Percentiles rank a stretch among this genome's conserved stretches.
Evolutionary conservation across 2,329 filamentous ascomycete genomes (phyloP).

Genomic region (Juglanconis sp.): DNA sequence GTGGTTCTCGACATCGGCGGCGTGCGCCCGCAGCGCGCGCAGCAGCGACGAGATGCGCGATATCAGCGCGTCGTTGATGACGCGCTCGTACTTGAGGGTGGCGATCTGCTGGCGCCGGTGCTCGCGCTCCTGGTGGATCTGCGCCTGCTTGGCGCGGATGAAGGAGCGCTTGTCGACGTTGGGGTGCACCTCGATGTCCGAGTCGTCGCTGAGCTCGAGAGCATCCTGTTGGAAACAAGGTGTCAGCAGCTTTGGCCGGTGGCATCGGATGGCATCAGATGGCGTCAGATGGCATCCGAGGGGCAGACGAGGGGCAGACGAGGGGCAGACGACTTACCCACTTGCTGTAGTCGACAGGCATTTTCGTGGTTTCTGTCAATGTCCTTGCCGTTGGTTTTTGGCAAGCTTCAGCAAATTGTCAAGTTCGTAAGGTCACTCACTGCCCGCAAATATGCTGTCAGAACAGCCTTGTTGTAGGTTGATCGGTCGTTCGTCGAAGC

Average conservation of each 20-base stretch:
- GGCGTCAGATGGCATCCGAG: too few species aligned
- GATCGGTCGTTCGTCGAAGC: background rate
- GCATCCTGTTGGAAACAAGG: conserved; percentile 59
- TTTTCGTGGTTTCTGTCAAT: conserved; percentile 20
- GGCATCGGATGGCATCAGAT: background rate
- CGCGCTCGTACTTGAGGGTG: conserved; percentile 85
- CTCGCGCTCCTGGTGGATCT: conserved; percentile 88
- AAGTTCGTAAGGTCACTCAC: background rate
- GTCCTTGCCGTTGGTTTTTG: background rate
- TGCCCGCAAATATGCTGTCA: background rate
- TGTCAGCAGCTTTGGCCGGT: conserved; percentile 2
- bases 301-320: background rate
- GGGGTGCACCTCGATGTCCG: conserved; percentile 95
- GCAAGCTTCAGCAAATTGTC: background rate
- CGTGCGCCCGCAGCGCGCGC: conserved; percentile 69
- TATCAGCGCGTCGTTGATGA: conserved; percentile 88
- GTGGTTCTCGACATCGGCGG: conserved; percentile 57
- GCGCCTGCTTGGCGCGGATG: conserved; percentile 94
- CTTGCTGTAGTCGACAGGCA: conserved; percentile 59
- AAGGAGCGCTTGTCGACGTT: conserved; percentile 99
- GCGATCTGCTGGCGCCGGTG: conserved; percentile 86
- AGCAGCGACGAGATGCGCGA: conserved; percentile 79
- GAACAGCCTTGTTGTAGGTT: background rate
- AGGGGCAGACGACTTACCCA: conserved; percentile 45
- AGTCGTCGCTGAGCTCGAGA: conserved; percentile 96